Evolutionary conservation across 1,139 yeast species (phyloP).

Genomic region (Taphrina pruni): DNA sequence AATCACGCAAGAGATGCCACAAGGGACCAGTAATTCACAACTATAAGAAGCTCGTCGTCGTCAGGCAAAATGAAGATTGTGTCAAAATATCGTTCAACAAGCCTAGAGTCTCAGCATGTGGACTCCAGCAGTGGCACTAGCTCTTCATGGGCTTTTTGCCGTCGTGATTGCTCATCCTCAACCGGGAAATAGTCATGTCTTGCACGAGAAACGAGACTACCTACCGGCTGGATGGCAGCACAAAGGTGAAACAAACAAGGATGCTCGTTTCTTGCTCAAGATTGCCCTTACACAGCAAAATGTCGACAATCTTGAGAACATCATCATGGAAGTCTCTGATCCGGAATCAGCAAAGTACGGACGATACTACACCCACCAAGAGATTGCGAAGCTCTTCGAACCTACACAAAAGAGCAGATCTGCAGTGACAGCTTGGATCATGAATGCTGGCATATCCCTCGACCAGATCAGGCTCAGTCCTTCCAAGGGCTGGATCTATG

Average conservation of each 20-base stretch:
- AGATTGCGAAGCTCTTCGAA: conserved; percentile 15
- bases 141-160: background rate
- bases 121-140: background rate
- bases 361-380: conserved; percentile 7
- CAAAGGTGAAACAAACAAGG: background rate
- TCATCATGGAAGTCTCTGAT: conserved; percentile 17
- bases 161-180: conserved; percentile 3
- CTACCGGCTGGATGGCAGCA: background rate
- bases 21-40: background rate
- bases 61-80: background rate
- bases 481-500: conserved; percentile 9
- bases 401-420: conserved; percentile 3
- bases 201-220: conserved; percentile 6
- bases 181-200: background rate
- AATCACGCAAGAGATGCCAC: background rate
- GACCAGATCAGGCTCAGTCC: background rate
- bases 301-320: conserved; percentile 6
- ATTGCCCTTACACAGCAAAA: conserved; percentile 16
- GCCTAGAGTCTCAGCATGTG: background rate
- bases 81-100: background rate
- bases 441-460: conserved; percentile 9
- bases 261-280: conserved; percentile 6
- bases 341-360: conserved; percentile 17
- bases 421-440: conserved; percentile 20
- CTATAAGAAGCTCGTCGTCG: background rate